A percentile compares a stretch with the other conserved stretches of the same genome.
phyloP scores from a whole-genome alignment of 495 filamentous ascomycete species.

The Peziza echinospora region DNA sequence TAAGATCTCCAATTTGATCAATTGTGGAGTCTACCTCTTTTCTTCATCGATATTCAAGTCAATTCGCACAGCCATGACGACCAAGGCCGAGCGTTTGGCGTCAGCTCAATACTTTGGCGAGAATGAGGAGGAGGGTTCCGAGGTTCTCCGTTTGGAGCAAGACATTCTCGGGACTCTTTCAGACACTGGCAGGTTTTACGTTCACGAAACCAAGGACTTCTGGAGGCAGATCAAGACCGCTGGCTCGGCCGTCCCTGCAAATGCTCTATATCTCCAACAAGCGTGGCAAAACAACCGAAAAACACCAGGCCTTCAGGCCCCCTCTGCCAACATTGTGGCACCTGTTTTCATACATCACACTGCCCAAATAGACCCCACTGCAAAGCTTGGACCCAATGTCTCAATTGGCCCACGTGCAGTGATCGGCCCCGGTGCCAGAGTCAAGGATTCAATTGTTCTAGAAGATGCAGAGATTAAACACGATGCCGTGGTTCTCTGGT shows the following conservation, averaged over 20 bases:
- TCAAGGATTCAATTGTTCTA: conserved; percentile 91
- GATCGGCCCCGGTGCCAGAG: conserved; percentile 68
- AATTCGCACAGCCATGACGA: conserved; percentile 88
- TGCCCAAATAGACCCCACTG: conserved; percentile 79
- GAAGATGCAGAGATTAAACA: conserved; percentile 94
- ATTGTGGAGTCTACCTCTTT: conserved; percentile 98
- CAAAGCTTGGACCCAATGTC: conserved; percentile 92
- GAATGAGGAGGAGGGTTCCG: conserved; percentile 55
- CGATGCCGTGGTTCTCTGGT: conserved; percentile 87
- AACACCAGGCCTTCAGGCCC: conserved; percentile 59
- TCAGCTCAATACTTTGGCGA: conserved; percentile 93
- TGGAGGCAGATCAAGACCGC: conserved; percentile 99
- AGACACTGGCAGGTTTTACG: conserved; percentile 95
- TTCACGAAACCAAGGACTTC: conserved; percentile 96
- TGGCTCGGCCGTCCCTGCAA: conserved; percentile 89
- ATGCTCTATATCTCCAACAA: conserved; percentile 92
- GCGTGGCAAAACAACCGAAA: conserved; percentile 49
- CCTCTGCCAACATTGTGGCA: conserved; percentile 74
- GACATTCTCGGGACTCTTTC: conserved; percentile 92
- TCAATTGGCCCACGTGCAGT: conserved; percentile 71
- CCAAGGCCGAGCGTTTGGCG: conserved; percentile 70
- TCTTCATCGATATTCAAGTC: conserved; percentile 86
- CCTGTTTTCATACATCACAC: conserved; percentile 95
- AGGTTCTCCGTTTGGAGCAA: conserved; percentile 88
- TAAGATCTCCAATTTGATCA: conserved; percentile 96